phyloP scores from a whole-genome alignment of 305 asterid species.

The Fraxinus xanthoxyloides region DNA sequence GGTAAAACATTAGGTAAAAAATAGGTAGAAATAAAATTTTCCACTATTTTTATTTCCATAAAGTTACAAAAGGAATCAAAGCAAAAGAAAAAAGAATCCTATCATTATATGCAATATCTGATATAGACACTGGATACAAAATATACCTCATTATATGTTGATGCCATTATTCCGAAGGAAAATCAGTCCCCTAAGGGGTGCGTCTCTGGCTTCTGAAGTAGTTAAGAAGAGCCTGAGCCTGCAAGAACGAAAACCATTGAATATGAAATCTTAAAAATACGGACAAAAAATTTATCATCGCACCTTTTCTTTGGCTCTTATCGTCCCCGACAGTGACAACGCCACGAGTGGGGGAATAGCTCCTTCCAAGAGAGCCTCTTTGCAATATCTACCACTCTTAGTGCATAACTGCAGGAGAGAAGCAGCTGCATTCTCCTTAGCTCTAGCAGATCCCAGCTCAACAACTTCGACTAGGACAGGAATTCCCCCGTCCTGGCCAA shows the following conservation, averaged over 20 bases:
- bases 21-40: too few species aligned
- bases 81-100: constrained; percentile 19
- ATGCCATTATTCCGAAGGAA: constrained; percentile 23
- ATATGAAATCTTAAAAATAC: neutral
- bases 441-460: constrained; percentile 85
- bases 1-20: too few species aligned
- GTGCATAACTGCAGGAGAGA: constrained; percentile 81
- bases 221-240: constrained; percentile 83
- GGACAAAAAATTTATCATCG: neutral
- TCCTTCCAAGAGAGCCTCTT: constrained; percentile 74
- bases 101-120: constrained; percentile 34
- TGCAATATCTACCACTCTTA: constrained; percentile 67
- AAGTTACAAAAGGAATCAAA: neutral
- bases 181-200: constrained; percentile 64
- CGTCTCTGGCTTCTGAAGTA: constrained; percentile 80
- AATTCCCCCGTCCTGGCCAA: constrained; percentile 75
- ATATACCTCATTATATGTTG: constrained; percentile 31
- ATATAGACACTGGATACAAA: constrained; percentile 48
- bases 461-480: constrained; percentile 86
- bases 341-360: constrained; percentile 92
- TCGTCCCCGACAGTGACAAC: constrained; percentile 79
- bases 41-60: constrained; percentile 14
- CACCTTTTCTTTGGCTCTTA: constrained; percentile 87
- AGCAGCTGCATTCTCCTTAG: constrained; percentile 95
- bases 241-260: constrained; percentile 27